Percentiles rank a stretch among this genome's conserved stretches.
Evolutionary conservation across 1,139 yeast species (phyloP).

Genomic region (Nakaseomyces bracarensis): DNA sequence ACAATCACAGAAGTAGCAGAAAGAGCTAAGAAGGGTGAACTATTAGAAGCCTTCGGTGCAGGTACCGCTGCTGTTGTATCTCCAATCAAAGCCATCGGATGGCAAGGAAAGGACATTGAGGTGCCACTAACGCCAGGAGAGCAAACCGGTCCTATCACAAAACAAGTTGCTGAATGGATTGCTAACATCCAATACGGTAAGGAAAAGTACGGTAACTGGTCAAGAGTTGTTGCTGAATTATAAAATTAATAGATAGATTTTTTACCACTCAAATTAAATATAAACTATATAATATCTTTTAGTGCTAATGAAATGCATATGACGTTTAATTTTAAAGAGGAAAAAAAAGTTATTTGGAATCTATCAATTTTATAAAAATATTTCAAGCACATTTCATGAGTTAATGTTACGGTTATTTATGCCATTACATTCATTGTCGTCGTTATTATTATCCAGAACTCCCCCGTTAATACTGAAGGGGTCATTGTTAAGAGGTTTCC

Average conservation of each 20-base stretch:
- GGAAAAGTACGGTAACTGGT: conserved; percentile 44
- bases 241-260: neutral
- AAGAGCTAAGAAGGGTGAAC: conserved; percentile 65
- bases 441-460: neutral
- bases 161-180: conserved; percentile 71
- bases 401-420: neutral
- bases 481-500: conserved; percentile 4
- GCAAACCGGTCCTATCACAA: conserved; percentile 69
- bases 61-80: conserved; percentile 96
- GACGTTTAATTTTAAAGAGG: neutral
- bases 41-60: conserved; percentile 89
- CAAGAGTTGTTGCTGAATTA: conserved; percentile 24
- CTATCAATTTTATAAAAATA: neutral
- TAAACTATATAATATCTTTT: neutral
- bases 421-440: neutral
- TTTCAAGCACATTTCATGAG: neutral
- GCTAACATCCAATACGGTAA: conserved; percentile 81
- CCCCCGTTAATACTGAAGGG: conserved; percentile 3
- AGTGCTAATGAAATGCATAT: neutral
- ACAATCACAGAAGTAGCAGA: conserved; percentile 73
- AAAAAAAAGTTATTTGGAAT: neutral
- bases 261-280: neutral
- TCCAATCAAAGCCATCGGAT: conserved; percentile 80
- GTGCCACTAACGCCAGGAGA: conserved; percentile 75
- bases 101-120: conserved; percentile 56